Base-by-base conservation (phyloP, 441 rosid species). In the Metrosideros polymorpha region DNA sequence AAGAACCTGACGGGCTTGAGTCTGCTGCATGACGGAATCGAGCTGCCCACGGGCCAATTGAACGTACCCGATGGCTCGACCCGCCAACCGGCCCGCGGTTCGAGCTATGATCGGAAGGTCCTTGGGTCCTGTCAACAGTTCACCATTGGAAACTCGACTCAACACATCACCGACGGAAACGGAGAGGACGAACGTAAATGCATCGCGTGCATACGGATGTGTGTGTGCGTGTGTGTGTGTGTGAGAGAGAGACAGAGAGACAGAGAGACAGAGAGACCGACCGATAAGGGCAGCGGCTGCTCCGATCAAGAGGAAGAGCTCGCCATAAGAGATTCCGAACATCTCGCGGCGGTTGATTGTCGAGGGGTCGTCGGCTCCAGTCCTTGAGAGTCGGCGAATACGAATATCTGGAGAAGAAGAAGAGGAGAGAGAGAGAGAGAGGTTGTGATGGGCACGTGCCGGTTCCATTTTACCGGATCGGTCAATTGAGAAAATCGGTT, bases 1-100 rank as follows among this genome's bases (percentile, higher is more conserved):
- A 39, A n/a, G 59, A 53, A 97, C 99, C 99, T 94, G 96, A 29
- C 92, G 97, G 91, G 94, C 96, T 90, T 97, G 97, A 89, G 99
- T 91, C 90, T 95, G 98, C 87, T 96, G 96, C 99, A 96, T 93
- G 82, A 93, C 94, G 88, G 88, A 90, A 47, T 96, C 97, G 27
- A 97, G 92, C 83, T 96, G 99, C 27, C 98, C 96, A 88, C 99
- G 99, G 83, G 96, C 98, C 89, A 95, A 82, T 83, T 95, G 98
- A 51, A 97, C 98, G 83, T 94, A 97, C 3, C 98, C 98, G 77
- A 95, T 91, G 43, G 99, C 95, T 83, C 97, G 91, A 83, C 98
- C 99, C 9, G 95, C 92, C 63, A 96, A 90, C 88, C 95, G 92
- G 56, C 99, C 99, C 6, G 92, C 96, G 12, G 94, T 92, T 91